These are phyloP conservation scores for Colletotrichum phormii DNA, from an alignment of 2,329 filamentous ascomycete genomes.

Conservation along the genomic window DNA sequence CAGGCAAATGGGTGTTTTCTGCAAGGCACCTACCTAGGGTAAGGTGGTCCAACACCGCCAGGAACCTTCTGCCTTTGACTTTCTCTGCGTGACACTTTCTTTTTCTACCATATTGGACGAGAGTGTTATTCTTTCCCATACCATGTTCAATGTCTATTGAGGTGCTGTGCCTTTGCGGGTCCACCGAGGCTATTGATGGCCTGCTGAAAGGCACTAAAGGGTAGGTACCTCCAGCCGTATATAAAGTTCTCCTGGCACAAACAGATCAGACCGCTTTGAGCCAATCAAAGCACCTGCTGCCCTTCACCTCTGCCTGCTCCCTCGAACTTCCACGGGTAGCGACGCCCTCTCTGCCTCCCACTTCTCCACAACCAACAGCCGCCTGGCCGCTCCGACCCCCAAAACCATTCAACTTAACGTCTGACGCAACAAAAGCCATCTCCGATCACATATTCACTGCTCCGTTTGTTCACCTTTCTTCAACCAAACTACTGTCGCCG, in stretches of 20 bases:
- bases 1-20: too few relatives aligned
- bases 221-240: background rate
- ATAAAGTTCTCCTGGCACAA: slow-evolving; percentile 17
- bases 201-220: background rate
- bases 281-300: slow-evolving; percentile 5
- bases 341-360: background rate
- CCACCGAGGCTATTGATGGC: slow-evolving; percentile 8
- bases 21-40: too few relatives aligned
- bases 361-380: slow-evolving; percentile 19
- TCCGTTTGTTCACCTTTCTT: background rate
- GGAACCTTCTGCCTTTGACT: too few relatives aligned
- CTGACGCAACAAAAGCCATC: slow-evolving; percentile 23
- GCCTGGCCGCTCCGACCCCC: slow-evolving; percentile 5
- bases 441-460: slow-evolving; percentile 5
- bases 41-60: too few relatives aligned
- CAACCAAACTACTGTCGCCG: background rate
- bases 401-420: slow-evolving; percentile 16
- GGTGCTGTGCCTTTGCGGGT: background rate
- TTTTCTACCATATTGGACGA: background rate
- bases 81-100: background rate
- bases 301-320: background rate
- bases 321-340: slow-evolving; percentile 17
- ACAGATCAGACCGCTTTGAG: background rate
- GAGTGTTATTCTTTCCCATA: background rate
- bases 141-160: background rate